Conservation (phyloP, 345 rosid genomes). For the Sisymbrium altissimum region DNA sequence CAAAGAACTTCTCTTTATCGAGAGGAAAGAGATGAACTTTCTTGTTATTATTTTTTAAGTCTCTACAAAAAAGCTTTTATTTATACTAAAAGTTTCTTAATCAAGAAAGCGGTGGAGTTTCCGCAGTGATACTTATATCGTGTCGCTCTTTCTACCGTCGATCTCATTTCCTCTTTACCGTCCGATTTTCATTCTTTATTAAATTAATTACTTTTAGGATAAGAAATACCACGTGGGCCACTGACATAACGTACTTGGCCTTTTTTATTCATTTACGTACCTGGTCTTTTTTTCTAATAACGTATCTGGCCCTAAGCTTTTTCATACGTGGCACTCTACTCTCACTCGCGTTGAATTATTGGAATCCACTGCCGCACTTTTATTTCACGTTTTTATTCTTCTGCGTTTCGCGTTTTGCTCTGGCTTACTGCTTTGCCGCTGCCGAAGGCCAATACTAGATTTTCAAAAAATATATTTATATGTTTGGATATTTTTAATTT, state of each 20-base stretch:
- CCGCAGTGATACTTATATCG: not conserved
- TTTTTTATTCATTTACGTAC: not conserved
- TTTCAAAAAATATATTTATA: not conserved
- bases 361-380: not conserved
- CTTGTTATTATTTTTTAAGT: not conserved
- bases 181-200: not conserved
- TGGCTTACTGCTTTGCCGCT: not conserved
- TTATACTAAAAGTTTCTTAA: slow-evolving; percentile 4
- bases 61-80: not conserved
- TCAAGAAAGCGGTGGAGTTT: slow-evolving; percentile 31
- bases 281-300: slow-evolving; percentile 10
- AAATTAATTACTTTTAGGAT: not conserved
- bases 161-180: not conserved
- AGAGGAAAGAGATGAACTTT: not conserved
- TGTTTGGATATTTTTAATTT: not conserved
- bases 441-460: not conserved
- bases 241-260: slow-evolving; percentile 4
- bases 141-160: not conserved
- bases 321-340: slow-evolving; percentile 9
- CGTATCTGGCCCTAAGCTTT: slow-evolving; percentile 24
- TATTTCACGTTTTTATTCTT: not conserved
- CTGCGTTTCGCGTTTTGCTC: slow-evolving; percentile 7
- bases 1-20: not conserved
- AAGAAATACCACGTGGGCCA: slow-evolving; percentile 22
- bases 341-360: not conserved